Evolutionary conservation across 1,284 basidiomycete species (phyloP).

Genomic region (Papiliotrema nemorosa): DNA sequence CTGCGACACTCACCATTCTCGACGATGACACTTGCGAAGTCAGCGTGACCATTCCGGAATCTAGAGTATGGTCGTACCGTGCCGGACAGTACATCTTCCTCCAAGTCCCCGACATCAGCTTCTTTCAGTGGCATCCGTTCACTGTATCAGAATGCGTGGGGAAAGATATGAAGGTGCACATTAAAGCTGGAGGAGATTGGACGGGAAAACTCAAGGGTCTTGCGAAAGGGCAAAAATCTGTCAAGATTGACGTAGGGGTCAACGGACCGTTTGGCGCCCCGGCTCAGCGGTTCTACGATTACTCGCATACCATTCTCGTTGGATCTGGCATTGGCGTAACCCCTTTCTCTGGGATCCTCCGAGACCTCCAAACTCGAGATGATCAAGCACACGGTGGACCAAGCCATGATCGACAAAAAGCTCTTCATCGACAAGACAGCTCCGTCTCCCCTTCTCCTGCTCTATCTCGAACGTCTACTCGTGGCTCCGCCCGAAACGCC

Average conservation of each 20-base stretch:
- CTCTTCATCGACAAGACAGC: not conserved
- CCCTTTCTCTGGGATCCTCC: conserved; percentile 31
- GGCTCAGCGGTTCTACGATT: conserved; percentile 34
- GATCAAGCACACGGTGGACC: conserved; percentile 22
- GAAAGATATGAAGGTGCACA: conserved; percentile 22
- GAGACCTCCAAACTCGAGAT: conserved; percentile 24
- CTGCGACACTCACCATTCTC: conserved; percentile 21
- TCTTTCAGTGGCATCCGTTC: conserved; percentile 33
- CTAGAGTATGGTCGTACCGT: conserved; percentile 18
- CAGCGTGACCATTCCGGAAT: conserved; percentile 13
- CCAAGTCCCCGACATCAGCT: conserved; percentile 19
- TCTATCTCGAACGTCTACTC: not conserved
- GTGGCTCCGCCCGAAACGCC: not conserved
- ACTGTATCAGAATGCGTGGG: conserved; percentile 24
- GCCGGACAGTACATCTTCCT: conserved; percentile 32
- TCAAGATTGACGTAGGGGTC: conserved; percentile 20
- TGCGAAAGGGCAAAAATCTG: conserved; percentile 5
- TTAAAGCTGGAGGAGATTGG: conserved; percentile 35
- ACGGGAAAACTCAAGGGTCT: conserved; percentile 18
- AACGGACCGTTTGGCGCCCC: conserved; percentile 33
- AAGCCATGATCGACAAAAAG: not conserved
- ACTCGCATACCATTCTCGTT: conserved; percentile 29
- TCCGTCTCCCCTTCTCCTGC: not conserved
- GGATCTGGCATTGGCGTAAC: conserved; percentile 32
- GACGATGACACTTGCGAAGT: conserved; percentile 27